Evolutionary conservation across 108 stramenopile species (phyloP).

Genomic region (Skeletonema menzelii): DNA sequence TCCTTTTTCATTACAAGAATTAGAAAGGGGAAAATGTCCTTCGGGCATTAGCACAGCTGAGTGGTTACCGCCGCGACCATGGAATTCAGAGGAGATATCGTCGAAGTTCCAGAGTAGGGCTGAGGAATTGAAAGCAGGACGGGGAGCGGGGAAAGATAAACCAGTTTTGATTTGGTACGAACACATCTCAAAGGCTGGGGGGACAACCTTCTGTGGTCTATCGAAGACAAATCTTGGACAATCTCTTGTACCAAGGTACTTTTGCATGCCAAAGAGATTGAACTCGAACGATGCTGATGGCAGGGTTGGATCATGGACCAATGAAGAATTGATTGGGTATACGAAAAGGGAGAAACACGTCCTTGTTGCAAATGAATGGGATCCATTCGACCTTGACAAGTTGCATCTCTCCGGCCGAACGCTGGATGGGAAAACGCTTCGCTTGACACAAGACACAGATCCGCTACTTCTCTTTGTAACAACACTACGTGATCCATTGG

Average conservation of each 20-base stretch:
- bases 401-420: constrained; percentile 11
- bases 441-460: not conserved
- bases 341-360: not conserved
- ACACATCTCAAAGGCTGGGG: constrained; percentile 53
- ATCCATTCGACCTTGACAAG: constrained; percentile 31
- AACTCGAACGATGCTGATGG: constrained; percentile 12
- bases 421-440: constrained; percentile 1
- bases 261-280: constrained; percentile 49
- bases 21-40: constrained; percentile 26
- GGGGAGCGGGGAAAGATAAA: not conserved
- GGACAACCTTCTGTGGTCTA: constrained; percentile 43
- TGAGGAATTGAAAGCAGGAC: not conserved
- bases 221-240: constrained; percentile 32
- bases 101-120: constrained; percentile 7
- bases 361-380: constrained; percentile 53
- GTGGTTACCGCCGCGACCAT: constrained; percentile 34
- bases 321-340: constrained; percentile 16
- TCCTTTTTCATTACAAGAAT: constrained; percentile 14
- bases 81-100: constrained; percentile 11
- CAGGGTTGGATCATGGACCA: constrained; percentile 44
- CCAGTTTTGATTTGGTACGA: constrained; percentile 42
- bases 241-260: constrained; percentile 31
- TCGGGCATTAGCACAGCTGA: not conserved
- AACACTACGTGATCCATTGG: constrained; percentile 51
- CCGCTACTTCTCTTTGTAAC: constrained; percentile 35